Base-by-base conservation (phyloP, 2,329 filamentous ascomycete species). In the Trichoderma polysporum region DNA sequence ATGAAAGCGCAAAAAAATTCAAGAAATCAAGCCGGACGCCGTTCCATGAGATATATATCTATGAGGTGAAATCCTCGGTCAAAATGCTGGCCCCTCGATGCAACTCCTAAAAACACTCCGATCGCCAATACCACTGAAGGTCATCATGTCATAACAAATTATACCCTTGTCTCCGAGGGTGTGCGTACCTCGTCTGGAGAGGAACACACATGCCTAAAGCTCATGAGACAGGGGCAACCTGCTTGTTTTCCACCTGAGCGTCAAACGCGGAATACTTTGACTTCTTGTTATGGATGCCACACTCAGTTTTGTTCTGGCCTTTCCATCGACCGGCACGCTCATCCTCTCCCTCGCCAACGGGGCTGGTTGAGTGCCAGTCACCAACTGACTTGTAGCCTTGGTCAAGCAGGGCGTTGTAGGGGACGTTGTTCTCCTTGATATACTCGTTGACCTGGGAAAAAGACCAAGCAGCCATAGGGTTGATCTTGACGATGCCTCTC, bases 261-360 rank as follows among this genome's bases (percentile, higher is more conserved):
- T 97, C 81, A 80, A 91, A 97, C 80, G 94, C 89, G 12, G 93
- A 91, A 76, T 98, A 99, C 73, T 93, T 90, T 67, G 92, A 97
- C 79, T 94, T 90, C 81, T 95, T 96, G 85, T 98, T 98, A 87
- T 99, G 95, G 76, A 99, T 98, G 56, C 95, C 95, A 79, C 95
- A 99, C 83, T 99, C 95, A 17, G 93, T 96, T 90, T 99, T 99
- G 75, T 86, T 83, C 79, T 93, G 91, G 69, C 95, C 95, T 86
- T 97, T 97, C 95, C 95, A 99, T 72, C 95, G 90, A 67, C 95
- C 95, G 9, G 95, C 91, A 60, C 95, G 90, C 87, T 99, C 95
- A 75, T 98, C 95, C 81, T 99, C 95, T 71, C 92, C 92, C 68
- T 94, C 93, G 70, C 85, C 88, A 69, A 98, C 93, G 13, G 95